Evolutionary conservation across 257 asterid species (phyloP).

Genomic region (Solanum appendiculatum): DNA sequence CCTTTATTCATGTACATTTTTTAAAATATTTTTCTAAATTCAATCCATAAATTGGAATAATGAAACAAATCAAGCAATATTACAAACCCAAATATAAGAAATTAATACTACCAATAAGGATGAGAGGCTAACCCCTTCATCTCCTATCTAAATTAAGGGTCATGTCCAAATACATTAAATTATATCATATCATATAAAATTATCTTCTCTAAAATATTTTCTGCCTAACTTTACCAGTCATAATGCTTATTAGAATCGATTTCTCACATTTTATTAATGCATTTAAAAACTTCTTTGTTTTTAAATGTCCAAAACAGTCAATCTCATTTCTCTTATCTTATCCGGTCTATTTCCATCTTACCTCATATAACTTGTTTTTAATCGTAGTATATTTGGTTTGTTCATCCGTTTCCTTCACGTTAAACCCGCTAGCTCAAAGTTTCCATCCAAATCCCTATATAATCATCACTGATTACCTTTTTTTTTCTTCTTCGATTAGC

Average conservation of each 20-base stretch:
- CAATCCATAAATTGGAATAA: not conserved
- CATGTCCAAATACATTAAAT: not conserved
- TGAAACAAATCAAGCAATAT: not conserved
- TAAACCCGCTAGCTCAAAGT: not conserved
- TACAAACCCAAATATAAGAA: no score
- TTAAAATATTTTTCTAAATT: not conserved
- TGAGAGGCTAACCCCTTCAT: no score
- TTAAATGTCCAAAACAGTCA: rapidly evolving
- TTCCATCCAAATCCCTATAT: not conserved
- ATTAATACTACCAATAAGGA: not conserved
- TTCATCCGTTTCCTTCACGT: not conserved
- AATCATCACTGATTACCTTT: not conserved
- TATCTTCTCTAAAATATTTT: no score
- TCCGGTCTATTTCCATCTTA: no score
- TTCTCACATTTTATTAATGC: no score
- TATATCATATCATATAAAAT: no score
- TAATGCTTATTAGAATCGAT: rapidly evolving
- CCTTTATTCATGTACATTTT: not conserved
- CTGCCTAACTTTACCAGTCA: not conserved
- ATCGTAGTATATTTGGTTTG: not conserved
- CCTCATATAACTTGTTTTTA: not conserved
- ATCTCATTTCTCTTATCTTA: not conserved
- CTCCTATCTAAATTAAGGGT: no score
- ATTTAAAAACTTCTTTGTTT: no score
- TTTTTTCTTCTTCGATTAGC: not conserved